These are phyloP conservation scores for Paraphoma chrysanthemicola DNA, from an alignment of 2,329 filamentous ascomycete species.

Conservation along the genomic window DNA sequence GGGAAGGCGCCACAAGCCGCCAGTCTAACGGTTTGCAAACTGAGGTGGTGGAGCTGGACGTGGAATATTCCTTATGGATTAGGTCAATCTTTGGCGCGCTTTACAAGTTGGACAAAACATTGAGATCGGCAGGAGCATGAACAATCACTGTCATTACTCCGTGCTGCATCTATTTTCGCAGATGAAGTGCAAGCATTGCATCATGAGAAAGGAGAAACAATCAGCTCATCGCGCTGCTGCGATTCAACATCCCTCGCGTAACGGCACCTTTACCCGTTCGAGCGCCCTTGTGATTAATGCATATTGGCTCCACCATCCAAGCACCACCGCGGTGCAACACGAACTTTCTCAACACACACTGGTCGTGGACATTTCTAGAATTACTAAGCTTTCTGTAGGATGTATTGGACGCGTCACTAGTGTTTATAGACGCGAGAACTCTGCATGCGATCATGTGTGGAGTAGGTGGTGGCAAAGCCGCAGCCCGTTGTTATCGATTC, in stretches of 20 bases:
- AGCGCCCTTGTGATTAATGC: conserved; percentile 1
- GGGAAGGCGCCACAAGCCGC: too few species aligned
- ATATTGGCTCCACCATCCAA: neutral
- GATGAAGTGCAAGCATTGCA: neutral
- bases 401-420: conserved; percentile 25
- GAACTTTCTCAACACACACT: conserved; percentile 13
- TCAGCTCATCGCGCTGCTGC: neutral
- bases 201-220: neutral
- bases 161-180: neutral
- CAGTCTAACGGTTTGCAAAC: too few species aligned
- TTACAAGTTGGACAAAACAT: too few species aligned
- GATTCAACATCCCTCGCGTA: neutral
- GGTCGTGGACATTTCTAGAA: conserved; percentile 13
- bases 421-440: conserved; percentile 5
- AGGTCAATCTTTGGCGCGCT: too few species aligned
- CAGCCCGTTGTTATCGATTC: conserved; percentile 18
- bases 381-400: conserved; percentile 12
- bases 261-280: conserved; percentile 5
- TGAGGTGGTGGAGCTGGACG: too few species aligned
- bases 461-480: conserved; percentile 5
- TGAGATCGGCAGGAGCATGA: too few species aligned
- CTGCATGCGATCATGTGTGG: neutral
- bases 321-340: neutral
- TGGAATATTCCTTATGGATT: too few species aligned
- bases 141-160: neutral